Conservation (phyloP, 768 basidiomycete species). For the Calocybe cyanea region DNA sequence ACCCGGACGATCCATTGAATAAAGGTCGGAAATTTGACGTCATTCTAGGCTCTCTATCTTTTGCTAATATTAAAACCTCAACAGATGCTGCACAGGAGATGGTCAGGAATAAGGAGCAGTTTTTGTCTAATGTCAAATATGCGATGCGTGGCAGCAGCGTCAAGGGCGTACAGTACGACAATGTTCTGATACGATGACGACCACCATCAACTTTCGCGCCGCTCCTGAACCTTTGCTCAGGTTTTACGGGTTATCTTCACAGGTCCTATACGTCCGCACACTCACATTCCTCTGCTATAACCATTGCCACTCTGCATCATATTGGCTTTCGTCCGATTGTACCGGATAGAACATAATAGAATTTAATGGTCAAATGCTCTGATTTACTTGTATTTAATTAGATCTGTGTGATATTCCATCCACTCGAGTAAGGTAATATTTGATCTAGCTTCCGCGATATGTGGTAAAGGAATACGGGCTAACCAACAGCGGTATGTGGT, state of each 20-base stretch:
- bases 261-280: constrained; percentile 28
- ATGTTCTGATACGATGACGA: constrained; percentile 52
- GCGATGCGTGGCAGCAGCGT: constrained; percentile 82
- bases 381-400: background rate
- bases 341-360: constrained; percentile 33
- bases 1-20: constrained; percentile 97
- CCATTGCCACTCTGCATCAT: constrained; percentile 18
- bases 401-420: background rate
- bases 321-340: constrained; percentile 17
- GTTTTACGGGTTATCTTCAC: too few relatives aligned
- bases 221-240: too few relatives aligned
- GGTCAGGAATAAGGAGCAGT: constrained; percentile 81
- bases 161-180: constrained; percentile 77
- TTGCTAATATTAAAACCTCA: constrained; percentile 8
- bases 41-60: background rate
- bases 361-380: constrained; percentile 2
- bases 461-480: constrained; percentile 92
- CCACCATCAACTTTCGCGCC: too few relatives aligned
- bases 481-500: constrained; percentile 89
- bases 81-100: constrained; percentile 96
- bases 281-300: constrained; percentile 23
- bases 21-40: constrained; percentile 65
- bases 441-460: constrained; percentile 76
- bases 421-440: background rate
- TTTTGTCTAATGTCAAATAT: constrained; percentile 78